Evolutionary conservation across 129 eudicot genomes (phyloP), one percentile per base, ranked within the genome.

Genomic region (Gnaphalium uliginosum): DNA sequence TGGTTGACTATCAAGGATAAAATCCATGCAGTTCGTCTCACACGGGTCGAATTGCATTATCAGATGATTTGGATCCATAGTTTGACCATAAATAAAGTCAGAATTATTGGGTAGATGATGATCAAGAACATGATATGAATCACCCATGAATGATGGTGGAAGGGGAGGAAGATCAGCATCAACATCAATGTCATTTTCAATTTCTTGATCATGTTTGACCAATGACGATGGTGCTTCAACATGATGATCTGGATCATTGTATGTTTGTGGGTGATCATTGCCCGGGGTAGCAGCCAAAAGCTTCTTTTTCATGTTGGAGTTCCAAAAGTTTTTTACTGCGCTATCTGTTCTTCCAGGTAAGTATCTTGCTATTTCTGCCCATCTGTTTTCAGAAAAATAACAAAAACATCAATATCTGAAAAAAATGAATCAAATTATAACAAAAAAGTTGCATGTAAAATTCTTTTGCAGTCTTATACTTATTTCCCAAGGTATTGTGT

Each of bases 291-390:
- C 64, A 26, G 35, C 61, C 65, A 79, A 19, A 19, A 87, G 85
- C 66, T 90, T 86, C 54, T 73, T 85, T 87, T 83, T 87, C 72
- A 79, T 87, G 77, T 83, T 84, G 46, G 92, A 81, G 66, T 87
- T 84, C 88, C 88, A 87, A n/a, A 87, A 84, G 80, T 84, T 87
- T 81, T 84, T 87, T 60, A 87, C 85, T 61, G 86, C 92, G 73
- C 81, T 87, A 70, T 87, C 92, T 2, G 92, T 84, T 82, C 88
- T 81, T 73, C 88, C 91, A 17, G 88, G 92, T 17, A 87, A 70
- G 32, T 84, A 79, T 66, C 74, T 87, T 8, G 86, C 92, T 82
- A 87, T 87, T 23, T 82, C 81, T 60, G 88, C 83, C 92, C 92
- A 84, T 65, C 84, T 84, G 69, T 41, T 59, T n/a, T n/a, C n/a